Conservation (phyloP, 177 flowering plant species). For the Telopea speciosissima region DNA sequence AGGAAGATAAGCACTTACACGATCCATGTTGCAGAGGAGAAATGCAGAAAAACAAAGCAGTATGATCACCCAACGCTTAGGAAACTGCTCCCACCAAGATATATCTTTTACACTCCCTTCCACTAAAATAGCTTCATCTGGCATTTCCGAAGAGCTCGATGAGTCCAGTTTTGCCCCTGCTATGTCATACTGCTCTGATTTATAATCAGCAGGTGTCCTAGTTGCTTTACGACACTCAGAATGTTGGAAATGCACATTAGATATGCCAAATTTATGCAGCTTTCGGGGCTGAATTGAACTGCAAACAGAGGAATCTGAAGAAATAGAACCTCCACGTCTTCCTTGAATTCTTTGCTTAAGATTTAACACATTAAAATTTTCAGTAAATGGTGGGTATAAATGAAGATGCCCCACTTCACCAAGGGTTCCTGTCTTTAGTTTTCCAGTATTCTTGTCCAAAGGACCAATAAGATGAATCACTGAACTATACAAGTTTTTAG, state of each 20-base stretch:
- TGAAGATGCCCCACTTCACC: constrained; percentile 21
- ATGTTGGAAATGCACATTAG: constrained; percentile 18
- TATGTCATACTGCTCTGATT: constrained; percentile 69
- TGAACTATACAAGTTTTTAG: constrained; percentile 22
- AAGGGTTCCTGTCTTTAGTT: constrained; percentile 13
- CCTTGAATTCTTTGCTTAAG: constrained; percentile 23
- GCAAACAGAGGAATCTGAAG: constrained; percentile 21
- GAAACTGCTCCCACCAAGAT: constrained; percentile 70
- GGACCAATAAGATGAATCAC: constrained; percentile 14
- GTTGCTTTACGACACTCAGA: constrained; percentile 26
- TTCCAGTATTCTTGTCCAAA: constrained; percentile 18
- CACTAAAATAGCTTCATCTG: constrained; percentile 41
- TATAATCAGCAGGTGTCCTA: constrained; percentile 48
- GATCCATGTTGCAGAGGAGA: constrained; percentile 96
- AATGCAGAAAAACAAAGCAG: constrained; percentile 87
- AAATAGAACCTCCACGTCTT: constrained; percentile 29
- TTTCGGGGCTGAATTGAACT: constrained; percentile 27
- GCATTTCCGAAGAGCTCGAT: constrained; percentile 36
- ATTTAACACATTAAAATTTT: constrained; percentile 11
- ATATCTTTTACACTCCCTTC: constrained; percentile 30
- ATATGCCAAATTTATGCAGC: constrained; percentile 27
- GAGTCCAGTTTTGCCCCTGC: constrained; percentile 44
- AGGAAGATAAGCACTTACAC: constrained; percentile 43
- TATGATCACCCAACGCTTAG: constrained; percentile 95
- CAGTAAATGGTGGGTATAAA: constrained; percentile 15